These are phyloP conservation scores for Mycena capillaripes DNA, from an alignment of 768 basidiomycete genomes.

Conservation along the genomic window DNA sequence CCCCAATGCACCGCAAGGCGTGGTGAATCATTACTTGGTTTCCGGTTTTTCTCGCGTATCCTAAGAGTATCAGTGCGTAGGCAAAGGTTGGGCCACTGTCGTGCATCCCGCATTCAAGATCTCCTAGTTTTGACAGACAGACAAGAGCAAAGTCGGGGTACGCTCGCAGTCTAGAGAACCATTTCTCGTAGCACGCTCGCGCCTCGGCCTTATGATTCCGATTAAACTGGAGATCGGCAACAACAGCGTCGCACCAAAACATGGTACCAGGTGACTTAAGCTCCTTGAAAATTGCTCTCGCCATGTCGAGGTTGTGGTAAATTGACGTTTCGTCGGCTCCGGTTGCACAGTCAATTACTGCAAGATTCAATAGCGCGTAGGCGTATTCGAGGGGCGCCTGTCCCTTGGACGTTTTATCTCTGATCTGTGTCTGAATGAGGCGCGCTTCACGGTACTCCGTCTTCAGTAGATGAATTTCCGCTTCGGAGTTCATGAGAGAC, in stretches of 20 bases:
- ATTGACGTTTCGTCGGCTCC: neutral
- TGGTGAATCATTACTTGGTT: too few species aligned
- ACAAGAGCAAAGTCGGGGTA: too few species aligned
- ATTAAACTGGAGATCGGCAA: neutral
- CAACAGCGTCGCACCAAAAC: neutral
- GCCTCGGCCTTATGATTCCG: neutral
- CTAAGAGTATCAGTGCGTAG: too few species aligned
- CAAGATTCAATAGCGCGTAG: neutral
- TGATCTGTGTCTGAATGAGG: neutral
- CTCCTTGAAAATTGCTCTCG: neutral
- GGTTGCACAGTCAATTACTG: neutral
- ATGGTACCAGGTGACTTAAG: neutral
- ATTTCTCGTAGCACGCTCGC: neutral
- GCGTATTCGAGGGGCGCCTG: neutral
- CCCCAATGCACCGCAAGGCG: too few species aligned
- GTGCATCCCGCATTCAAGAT: too few species aligned
- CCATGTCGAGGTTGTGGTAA: neutral
- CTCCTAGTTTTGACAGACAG: too few species aligned
- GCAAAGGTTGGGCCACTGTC: too few species aligned
- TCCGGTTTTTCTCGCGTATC: too few species aligned
- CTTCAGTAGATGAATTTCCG: neutral
- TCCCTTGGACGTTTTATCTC: neutral
- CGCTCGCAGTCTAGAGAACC: too few species aligned
- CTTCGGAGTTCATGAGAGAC: neutral
- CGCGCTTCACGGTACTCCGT: neutral